Evolutionary conservation across 352 stramenopile genomes (phyloP), one percentile per base, ranked within the genome.

Genomic region (Phytophthora sojae): DNA sequence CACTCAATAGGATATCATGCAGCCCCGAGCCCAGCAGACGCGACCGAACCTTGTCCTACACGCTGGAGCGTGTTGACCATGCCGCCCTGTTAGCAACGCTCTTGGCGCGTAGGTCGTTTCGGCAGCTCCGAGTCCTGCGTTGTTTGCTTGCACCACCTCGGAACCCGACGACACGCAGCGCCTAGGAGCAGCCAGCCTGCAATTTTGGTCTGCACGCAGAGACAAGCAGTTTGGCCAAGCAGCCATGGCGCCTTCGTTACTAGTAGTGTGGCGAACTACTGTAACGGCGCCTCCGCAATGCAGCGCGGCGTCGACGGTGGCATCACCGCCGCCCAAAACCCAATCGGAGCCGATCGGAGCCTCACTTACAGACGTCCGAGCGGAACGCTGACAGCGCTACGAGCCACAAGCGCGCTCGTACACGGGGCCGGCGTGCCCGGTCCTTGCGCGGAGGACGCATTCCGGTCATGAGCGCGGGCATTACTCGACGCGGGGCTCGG

Each of bases 381-480:
- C 35, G 61, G 60, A 73, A 69, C 67, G 49, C 52, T 55, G 17
- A 54, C 60, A 55, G 44, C 67, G 44, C 60, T 60, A 9, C 14
- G 67, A 60, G 67, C 66, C 66, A 73, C 66, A 73, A 64, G 66
- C 45, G 45, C 30, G 52, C 53, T 21, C 44, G 42, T 19, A 68
- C 63, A 62, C 65, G 58, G 65, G 50, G 53, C 58, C n/a, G 30
- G 2, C 39, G 6, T 17, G 67, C 26, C 60, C 37, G 25, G 67
- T 65, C 61, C 58, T 63, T 73, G 56, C 47, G 37, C 25, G n/a
- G 52, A 21, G 3, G 12, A 29, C 65, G 57, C 63, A 5, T 68
- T 68, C 57, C 60, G 53, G 60, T 69, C 66, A 60, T 73, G 61
- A 70, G 60, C 62, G 29, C 50, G n/a, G 47, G 57, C 47, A 61